Conservation (phyloP, 2,329 filamentous ascomycete species). For the Stagonosporopsis tanaceti region DNA sequence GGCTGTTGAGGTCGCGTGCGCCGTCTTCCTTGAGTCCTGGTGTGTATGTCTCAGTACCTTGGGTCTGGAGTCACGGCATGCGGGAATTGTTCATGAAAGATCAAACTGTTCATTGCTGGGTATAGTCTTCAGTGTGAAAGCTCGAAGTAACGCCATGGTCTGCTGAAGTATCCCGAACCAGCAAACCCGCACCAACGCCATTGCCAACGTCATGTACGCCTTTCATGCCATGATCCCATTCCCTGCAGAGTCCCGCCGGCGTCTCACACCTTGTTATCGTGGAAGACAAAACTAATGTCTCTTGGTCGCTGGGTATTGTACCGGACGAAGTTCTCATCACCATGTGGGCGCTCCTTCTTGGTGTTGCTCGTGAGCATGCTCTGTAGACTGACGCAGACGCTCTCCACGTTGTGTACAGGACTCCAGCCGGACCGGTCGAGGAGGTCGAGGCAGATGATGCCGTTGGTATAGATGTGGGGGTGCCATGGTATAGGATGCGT, state of each 20-base stretch:
- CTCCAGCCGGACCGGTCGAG: constrained; percentile 90
- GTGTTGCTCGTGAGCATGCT: constrained; percentile 97
- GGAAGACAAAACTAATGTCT: constrained; percentile 93
- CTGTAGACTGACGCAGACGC: constrained; percentile 95
- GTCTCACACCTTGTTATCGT: constrained; percentile 73
- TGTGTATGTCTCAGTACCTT: not conserved
- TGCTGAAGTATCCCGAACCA: not conserved
- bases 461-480: constrained; percentile 97
- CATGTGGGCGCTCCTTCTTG: constrained; percentile 87
- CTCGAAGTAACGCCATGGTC: constrained; percentile 5
- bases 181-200: constrained; percentile 3
- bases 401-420: constrained; percentile 96
- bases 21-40: not conserved
- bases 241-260: not conserved
- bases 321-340: constrained; percentile 87
- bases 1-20: not conserved
- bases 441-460: constrained; percentile 96
- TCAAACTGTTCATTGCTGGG: constrained; percentile 11
- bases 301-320: constrained; percentile 80
- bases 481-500: constrained; percentile 82
- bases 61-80: no score
- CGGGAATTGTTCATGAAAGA: not conserved
- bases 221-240: not conserved
- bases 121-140: constrained; percentile 7
- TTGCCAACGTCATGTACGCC: constrained; percentile 2